These are phyloP conservation scores for Dictyostelium capitatum DNA, from an alignment of 78 protist genomes.

Conservation along the genomic window DNA sequence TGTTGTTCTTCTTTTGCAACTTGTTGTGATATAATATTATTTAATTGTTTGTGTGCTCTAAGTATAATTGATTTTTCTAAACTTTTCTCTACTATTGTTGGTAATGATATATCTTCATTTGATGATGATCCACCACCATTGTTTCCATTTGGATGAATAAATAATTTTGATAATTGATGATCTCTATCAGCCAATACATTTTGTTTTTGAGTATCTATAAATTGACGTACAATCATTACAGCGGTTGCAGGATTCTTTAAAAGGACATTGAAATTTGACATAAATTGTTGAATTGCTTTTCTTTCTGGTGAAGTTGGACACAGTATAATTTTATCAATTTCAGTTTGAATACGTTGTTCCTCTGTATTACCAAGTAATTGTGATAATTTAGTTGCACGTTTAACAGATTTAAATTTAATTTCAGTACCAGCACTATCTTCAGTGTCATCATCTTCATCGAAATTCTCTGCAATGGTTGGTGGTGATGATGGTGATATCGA, in stretches of 20 bases:
- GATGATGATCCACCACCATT: neutral
- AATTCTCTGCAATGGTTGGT: neutral
- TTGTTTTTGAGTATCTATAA: slow-evolving; percentile 55
- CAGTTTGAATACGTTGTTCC: slow-evolving; percentile 67
- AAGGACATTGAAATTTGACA: slow-evolving; percentile 45
- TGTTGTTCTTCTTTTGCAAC: slow-evolving; percentile 47
- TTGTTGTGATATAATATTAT: slow-evolving; percentile 9
- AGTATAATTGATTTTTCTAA: slow-evolving; percentile 57
- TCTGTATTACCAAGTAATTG: slow-evolving; percentile 65
- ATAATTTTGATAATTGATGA: slow-evolving; percentile 16
- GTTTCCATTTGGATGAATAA: neutral
- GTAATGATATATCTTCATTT: slow-evolving; percentile 19
- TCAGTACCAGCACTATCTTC: neutral
- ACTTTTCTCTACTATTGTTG: slow-evolving; percentile 49
- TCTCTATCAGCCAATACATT: slow-evolving; percentile 37
- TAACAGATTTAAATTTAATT: neutral
- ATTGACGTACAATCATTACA: slow-evolving; percentile 32
- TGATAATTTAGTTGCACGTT: slow-evolving; percentile 55
- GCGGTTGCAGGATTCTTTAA: slow-evolving; percentile 33
- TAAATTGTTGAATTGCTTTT: slow-evolving; percentile 58
- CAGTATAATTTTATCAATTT: slow-evolving; percentile 62
- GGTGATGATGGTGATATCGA: slow-evolving; percentile 56
- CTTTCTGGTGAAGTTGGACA: slow-evolving; percentile 33
- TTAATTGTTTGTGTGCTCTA: slow-evolving; percentile 21
- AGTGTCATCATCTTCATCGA: neutral